phyloP scores from a whole-genome alignment of 2,329 filamentous ascomycete genomes.

The Colletotrichum lupini region DNA sequence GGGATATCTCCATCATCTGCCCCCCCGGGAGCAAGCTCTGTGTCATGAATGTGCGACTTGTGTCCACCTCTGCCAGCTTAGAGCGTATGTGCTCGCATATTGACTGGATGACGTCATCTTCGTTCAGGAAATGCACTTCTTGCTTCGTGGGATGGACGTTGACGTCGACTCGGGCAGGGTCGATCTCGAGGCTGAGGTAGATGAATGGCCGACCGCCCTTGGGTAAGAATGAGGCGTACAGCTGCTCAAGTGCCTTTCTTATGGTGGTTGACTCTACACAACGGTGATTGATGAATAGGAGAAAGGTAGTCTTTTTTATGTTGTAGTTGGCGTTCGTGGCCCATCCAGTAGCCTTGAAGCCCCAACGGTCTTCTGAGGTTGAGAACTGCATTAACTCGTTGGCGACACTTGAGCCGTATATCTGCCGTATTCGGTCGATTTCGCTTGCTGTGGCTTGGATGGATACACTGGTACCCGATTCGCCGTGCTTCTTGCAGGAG shows the following conservation, averaged over 20 bases:
- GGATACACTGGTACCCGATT: conserved; percentile 84
- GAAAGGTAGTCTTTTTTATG: conserved; percentile 85
- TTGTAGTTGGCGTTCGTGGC: conserved; percentile 95
- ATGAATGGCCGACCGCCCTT: conserved; percentile 95
- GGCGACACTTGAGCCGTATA: conserved; percentile 85
- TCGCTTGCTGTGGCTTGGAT: conserved; percentile 78
- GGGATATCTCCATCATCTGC: conserved; percentile 42
- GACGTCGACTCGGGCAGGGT: conserved; percentile 92
- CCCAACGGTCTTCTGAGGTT: conserved; percentile 79
- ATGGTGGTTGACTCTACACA: conserved; percentile 90
- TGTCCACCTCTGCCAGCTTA: conserved; percentile 87
- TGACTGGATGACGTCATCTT: conserved; percentile 92
- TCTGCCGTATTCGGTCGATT: conserved; percentile 87
- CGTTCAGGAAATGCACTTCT: conserved; percentile 96
- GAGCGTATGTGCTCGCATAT: conserved; percentile 84
- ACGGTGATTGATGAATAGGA: conserved; percentile 97
- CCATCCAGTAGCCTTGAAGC: conserved; percentile 84
- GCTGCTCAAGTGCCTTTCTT: conserved; percentile 91
- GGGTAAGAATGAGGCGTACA: conserved; percentile 86
- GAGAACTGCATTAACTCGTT: conserved; percentile 87
- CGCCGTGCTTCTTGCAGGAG: conserved; percentile 96
- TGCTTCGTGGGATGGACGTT: conserved; percentile 98
- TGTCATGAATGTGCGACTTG: conserved; percentile 92
- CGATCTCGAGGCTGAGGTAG: conserved; percentile 92
- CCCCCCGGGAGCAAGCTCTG: conserved; percentile 87